Base-by-base conservation (phyloP, 148 eudicot genomes). In the Amaranthus cruentus region DNA sequence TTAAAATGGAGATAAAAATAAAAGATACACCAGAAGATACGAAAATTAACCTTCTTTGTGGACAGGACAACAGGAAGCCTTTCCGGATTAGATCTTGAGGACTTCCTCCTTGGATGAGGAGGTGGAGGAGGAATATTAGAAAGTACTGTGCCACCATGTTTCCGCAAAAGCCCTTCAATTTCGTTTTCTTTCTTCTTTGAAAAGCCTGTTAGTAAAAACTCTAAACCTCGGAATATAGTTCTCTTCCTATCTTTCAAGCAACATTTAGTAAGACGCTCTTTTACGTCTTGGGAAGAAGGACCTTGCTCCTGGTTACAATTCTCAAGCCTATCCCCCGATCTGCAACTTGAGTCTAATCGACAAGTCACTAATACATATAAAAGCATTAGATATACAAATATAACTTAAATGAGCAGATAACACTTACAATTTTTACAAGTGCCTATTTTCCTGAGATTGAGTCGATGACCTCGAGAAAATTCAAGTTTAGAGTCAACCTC, bases 171-270 rank as follows among this genome's bases (percentile, higher is more conserved):
- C 60, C 83, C 83, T 60, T 89, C 90, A 46, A 89, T 75, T 82
- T 88, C 88, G 73, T 81, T 87, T 76, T 89, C 88, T 77, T 84
- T 91, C 82, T 81, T 81, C 44, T 77, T 54, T 48, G 97, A 83
- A 79, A 91, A 85, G 74, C 98, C 97, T 43, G 97, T 91, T 2
- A 93, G 83, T 80, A 93, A 82, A 81, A 93, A 93, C 62, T 89
- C 87, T 63, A 88, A 69, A 49, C 87, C 84, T 71, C 73, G 91
- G 71, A 93, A 88, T 79, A 93, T 73, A 66, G 71, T 50, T 75
- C 80, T 84, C 75, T 80, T 87, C 74, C 75, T 75, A 47, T 74
- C 82, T 76, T 82, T 81, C 57, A 46, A 63, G 71, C 52, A 76
- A 62, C 69, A 76, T 21, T 62, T 83, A 69, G 79, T 79, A 54